A percentile compares a stretch with the other conserved stretches of the same genome.
These are phyloP conservation scores for Podospora fimiseda DNA, from an alignment of 495 filamentous ascomycete species.

Conservation along the genomic window DNA sequence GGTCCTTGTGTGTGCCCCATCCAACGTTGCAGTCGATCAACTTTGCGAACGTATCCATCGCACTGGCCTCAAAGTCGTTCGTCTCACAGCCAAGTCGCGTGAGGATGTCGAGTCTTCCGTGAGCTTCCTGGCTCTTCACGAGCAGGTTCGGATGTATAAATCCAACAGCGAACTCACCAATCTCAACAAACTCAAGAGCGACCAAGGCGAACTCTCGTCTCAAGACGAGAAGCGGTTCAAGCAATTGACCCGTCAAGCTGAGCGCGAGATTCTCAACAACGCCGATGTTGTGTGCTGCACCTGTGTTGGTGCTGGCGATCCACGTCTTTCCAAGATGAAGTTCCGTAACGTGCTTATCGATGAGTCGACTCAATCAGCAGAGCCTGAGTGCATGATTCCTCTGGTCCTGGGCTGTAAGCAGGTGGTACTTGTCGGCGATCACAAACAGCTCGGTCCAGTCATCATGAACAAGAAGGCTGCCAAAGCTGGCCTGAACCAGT, in stretches of 20 bases:
- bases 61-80: slow-evolving; percentile 94
- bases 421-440: slow-evolving; percentile 94
- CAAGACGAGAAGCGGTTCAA: slow-evolving; percentile 99
- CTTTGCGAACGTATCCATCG: slow-evolving; percentile 95
- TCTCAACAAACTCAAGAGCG: slow-evolving; percentile 82
- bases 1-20: slow-evolving; percentile 93
- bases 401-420: slow-evolving; percentile 97
- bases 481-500: slow-evolving; percentile 95
- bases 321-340: slow-evolving; percentile 89
- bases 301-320: slow-evolving; percentile 95
- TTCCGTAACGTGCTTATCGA: slow-evolving; percentile 98
- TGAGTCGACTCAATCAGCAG: slow-evolving; percentile 97
- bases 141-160: slow-evolving; percentile 96
- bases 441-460: slow-evolving; percentile 95
- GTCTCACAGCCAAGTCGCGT: slow-evolving; percentile 93
- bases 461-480: slow-evolving; percentile 99
- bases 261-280: slow-evolving; percentile 91
- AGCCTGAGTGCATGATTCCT: slow-evolving; percentile 99
- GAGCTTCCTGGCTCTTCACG: slow-evolving; percentile 87
- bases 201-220: slow-evolving; percentile 86
- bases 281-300: slow-evolving; percentile 99
- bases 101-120: slow-evolving; percentile 98
- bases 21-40: slow-evolving; percentile 97
- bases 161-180: slow-evolving; percentile 90
- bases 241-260: slow-evolving; percentile 83